Evolutionary conservation across 2,329 filamentous ascomycete species (phyloP).

Genomic region (Calonectria hawksworthii): DNA sequence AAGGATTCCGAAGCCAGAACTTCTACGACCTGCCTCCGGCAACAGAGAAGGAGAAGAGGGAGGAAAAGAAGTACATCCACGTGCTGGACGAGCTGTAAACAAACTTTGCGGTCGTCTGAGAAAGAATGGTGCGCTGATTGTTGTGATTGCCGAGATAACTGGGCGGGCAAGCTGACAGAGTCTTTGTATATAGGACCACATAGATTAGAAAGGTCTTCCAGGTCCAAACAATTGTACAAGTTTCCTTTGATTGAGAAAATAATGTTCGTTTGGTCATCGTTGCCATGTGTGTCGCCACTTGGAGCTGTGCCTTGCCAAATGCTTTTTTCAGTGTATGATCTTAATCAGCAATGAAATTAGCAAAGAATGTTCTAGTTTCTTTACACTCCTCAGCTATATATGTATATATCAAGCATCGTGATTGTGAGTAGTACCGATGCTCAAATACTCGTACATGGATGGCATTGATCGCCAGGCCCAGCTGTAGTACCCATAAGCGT

Average conservation of each 20-base stretch:
- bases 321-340: neutral
- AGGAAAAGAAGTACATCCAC: constrained; percentile 97
- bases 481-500: no score
- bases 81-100: constrained; percentile 87
- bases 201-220: constrained; percentile 47
- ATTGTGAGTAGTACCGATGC: no score
- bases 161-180: constrained; percentile 38
- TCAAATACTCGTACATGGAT: no score
- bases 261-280: neutral
- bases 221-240: constrained; percentile 49
- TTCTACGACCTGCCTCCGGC: constrained; percentile 95
- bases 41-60: constrained; percentile 92
- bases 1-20: constrained; percentile 89
- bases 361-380: neutral
- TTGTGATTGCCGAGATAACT: constrained; percentile 22
- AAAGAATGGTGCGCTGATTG: constrained; percentile 6
- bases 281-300: neutral
- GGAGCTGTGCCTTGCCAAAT: neutral
- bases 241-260: constrained; percentile 42
- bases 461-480: no score
- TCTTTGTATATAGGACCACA: constrained; percentile 50
- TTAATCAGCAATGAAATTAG: neutral
- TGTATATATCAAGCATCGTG: neutral
- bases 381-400: neutral
- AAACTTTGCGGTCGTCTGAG: constrained; percentile 2